Conservation (phyloP, 371 early-diverging fungal genomes). For the Lichtheimia corymbifera region DNA sequence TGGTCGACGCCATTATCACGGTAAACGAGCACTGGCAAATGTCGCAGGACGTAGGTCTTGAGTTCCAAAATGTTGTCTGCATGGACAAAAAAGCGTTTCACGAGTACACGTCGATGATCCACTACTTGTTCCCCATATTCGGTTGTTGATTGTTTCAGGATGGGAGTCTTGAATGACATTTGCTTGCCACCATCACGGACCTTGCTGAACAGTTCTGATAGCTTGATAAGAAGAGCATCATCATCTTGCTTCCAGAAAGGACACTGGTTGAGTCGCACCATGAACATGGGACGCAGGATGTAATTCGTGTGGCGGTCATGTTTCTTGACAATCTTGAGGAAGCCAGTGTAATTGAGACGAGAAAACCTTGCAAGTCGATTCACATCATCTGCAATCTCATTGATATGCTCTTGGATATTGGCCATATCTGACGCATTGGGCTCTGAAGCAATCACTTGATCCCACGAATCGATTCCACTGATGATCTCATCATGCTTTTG, state of each 20-base stretch:
- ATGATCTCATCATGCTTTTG: conserved; percentile 89
- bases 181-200: conserved; percentile 82
- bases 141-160: not conserved
- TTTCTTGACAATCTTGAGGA: conserved; percentile 96
- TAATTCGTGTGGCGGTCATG: conserved; percentile 94
- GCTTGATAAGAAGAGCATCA: conserved; percentile 84
- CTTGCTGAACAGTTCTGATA: conserved; percentile 87
- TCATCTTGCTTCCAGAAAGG: conserved; percentile 93
- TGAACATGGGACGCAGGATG: conserved; percentile 84
- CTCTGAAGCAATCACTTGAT: conserved; percentile 32
- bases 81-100: conserved; percentile 94
- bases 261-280: conserved; percentile 81
- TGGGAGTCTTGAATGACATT: conserved; percentile 50
- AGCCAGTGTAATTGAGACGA: conserved; percentile 94
- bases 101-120: conserved; percentile 41
- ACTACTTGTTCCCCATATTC: not conserved
- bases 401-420: conserved; percentile 75
- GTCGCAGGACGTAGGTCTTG: conserved; percentile 89
- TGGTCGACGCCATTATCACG: conserved; percentile 66
- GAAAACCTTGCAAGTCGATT: conserved; percentile 92
- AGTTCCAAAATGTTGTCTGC: conserved; percentile 98
- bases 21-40: conserved; percentile 96
- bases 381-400: conserved; percentile 83
- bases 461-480: conserved; percentile 75
- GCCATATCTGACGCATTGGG: conserved; percentile 41